phyloP scores from a whole-genome alignment of 371 early-diverging fungal species.

The Rhizopus stolonifer region DNA sequence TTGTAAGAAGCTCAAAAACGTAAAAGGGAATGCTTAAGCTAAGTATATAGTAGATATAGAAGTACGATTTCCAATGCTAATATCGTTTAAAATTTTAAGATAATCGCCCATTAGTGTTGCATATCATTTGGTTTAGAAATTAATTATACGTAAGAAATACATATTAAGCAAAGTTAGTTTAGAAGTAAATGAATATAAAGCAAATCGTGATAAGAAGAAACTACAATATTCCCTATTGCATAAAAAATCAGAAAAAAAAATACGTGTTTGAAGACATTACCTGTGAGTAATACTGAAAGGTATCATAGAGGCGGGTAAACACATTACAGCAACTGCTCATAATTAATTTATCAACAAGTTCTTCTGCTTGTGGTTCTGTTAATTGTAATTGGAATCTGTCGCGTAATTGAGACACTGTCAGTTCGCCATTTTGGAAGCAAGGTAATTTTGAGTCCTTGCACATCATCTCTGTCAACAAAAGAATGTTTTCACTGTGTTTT shows the following conservation, averaged over 20 bases:
- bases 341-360: constrained; percentile 89
- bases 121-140: no score
- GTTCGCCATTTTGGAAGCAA: constrained; percentile 70
- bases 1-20: no score
- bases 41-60: no score
- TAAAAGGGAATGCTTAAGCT: no score
- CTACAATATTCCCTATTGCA: constrained; percentile 2
- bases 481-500: constrained; percentile 78
- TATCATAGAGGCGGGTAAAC: constrained; percentile 97
- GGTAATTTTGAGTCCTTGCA: constrained; percentile 88
- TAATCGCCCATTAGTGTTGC: no score
- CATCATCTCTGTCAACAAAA: constrained; percentile 89
- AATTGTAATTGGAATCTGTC: constrained; percentile 86
- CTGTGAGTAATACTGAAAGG: constrained; percentile 98
- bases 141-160: no score
- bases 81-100: no score
- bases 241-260: no score
- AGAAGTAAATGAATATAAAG: no score
- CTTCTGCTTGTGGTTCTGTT: constrained; percentile 86
- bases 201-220: no score
- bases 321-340: constrained; percentile 93
- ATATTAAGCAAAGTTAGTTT: no score
- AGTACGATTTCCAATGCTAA: no score
- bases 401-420: constrained; percentile 62
- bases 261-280: constrained; percentile 31